Conservation (phyloP, 805 yeast species). For the Candida awuae region DNA sequence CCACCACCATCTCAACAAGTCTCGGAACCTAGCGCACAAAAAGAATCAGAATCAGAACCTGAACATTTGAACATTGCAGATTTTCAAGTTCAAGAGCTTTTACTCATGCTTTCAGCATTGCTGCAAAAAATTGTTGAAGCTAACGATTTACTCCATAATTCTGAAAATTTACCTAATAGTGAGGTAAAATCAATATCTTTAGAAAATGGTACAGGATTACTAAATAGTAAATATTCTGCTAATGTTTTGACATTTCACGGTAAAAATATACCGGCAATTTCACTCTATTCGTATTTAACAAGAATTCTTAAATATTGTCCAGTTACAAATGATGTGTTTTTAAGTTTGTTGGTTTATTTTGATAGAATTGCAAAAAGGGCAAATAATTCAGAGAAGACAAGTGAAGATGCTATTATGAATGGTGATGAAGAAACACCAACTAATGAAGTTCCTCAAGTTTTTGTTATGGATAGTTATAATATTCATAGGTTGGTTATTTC, state of each 20-base stretch:
- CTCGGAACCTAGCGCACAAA: not conserved
- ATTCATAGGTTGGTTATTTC: slow-evolving; percentile 90
- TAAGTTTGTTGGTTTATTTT: slow-evolving; percentile 83
- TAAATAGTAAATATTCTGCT: slow-evolving; percentile 44
- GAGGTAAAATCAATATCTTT: not conserved
- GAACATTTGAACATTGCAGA: slow-evolving; percentile 67
- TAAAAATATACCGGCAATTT: slow-evolving; percentile 91
- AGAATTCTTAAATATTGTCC: slow-evolving; percentile 96
- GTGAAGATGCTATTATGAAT: slow-evolving; percentile 19
- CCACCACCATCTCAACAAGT: slow-evolving; percentile 1
- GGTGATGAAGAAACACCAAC: slow-evolving; percentile 15
- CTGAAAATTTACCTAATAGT: slow-evolving; percentile 18
- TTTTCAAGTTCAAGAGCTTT: slow-evolving; percentile 71
- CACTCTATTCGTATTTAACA: slow-evolving; percentile 78
- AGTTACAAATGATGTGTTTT: slow-evolving; percentile 93
- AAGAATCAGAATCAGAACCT: slow-evolving; percentile 10
- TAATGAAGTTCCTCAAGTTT: slow-evolving; percentile 44
- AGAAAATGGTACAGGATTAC: slow-evolving; percentile 16
- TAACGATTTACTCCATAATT: slow-evolving; percentile 75
- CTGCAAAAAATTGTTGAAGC: slow-evolving; percentile 83
- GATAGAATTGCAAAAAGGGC: slow-evolving; percentile 88
- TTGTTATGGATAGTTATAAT: slow-evolving; percentile 93
- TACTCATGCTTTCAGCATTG: slow-evolving; percentile 78
- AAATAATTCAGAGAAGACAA: slow-evolving; percentile 32
- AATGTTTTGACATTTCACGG: slow-evolving; percentile 90